These are phyloP conservation scores for Globisporangium rhizosaccharum DNA, from an alignment of 352 stramenopile genomes.

Conservation along the genomic window DNA sequence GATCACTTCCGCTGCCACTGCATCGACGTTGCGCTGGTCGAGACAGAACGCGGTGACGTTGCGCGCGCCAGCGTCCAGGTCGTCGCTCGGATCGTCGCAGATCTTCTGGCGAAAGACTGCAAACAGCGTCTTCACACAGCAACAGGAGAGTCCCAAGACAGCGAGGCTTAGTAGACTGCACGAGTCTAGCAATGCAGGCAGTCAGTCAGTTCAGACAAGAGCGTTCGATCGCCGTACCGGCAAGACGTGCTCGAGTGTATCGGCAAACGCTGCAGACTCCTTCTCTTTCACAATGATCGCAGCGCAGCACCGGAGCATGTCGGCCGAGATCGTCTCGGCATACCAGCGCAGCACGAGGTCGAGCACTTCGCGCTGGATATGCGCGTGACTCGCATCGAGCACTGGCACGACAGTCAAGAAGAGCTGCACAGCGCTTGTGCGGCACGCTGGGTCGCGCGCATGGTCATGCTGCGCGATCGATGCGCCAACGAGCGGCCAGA, in stretches of 20 bases:
- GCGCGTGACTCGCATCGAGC: conserved; percentile 11
- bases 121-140: conserved; percentile 11
- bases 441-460: conserved; percentile 17
- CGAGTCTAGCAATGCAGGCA: background rate
- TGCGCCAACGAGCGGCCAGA: conserved; percentile 42
- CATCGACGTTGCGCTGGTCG: conserved; percentile 26
- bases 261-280: conserved; percentile 21
- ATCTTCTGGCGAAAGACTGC: conserved; percentile 35
- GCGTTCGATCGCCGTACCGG: conserved; percentile 7
- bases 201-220: background rate
- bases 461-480: conserved; percentile 34
- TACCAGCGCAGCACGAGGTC: conserved; percentile 43
- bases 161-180: too few relatives aligned
- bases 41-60: conserved; percentile 30
- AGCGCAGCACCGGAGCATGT: conserved; percentile 38
- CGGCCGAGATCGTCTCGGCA: conserved; percentile 26
- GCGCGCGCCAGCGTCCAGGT: conserved; percentile 15
- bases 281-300: conserved; percentile 33
- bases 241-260: conserved; percentile 20
- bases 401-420: conserved; percentile 40
- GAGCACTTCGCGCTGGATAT: conserved; percentile 37
- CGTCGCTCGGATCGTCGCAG: conserved; percentile 22
- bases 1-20: conserved; percentile 40
- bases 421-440: conserved; percentile 34
- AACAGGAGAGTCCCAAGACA: background rate